Conservation (phyloP, 2,329 filamentous ascomycete species). For the Thelonectria blattea region DNA sequence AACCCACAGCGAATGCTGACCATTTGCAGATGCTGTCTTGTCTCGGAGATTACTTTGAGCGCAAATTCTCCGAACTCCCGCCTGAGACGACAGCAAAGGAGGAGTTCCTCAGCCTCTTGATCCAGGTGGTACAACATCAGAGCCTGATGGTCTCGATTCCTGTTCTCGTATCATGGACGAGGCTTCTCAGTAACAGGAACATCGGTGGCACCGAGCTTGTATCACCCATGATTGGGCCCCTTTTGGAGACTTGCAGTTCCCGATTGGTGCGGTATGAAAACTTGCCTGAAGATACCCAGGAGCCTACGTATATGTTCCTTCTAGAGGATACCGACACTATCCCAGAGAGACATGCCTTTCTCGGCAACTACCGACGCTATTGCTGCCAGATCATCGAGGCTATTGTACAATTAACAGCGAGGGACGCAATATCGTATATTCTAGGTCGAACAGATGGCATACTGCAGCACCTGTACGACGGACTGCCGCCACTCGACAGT, state of each 20-base stretch:
- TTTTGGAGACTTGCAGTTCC: constrained; percentile 83
- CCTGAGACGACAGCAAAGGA: constrained; percentile 68
- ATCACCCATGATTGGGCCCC: constrained; percentile 69
- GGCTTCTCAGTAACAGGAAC: constrained; percentile 74
- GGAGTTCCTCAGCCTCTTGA: constrained; percentile 79
- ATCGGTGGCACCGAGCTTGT: constrained; percentile 69
- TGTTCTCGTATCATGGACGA: constrained; percentile 87
- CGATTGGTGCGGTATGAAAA: constrained; percentile 88
- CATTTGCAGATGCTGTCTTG: constrained; percentile 76
- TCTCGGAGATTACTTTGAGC: constrained; percentile 82
- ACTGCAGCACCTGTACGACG: constrained; percentile 77
- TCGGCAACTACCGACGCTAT: constrained; percentile 94
- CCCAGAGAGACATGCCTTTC: constrained; percentile 91
- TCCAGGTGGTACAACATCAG: constrained; percentile 79
- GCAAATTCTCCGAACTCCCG: constrained; percentile 72
- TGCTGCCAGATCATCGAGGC: constrained; percentile 86
- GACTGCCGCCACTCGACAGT: constrained; percentile 71
- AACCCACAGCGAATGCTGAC: neutral
- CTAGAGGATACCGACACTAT: constrained; percentile 94
- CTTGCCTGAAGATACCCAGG: constrained; percentile 79
- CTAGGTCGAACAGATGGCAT: constrained; percentile 78
- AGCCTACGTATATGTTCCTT: constrained; percentile 81
- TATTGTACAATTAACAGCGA: constrained; percentile 80
- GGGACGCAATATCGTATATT: constrained; percentile 87
- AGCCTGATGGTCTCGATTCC: constrained; percentile 95